Conservation (phyloP, 352 stramenopile species). For the Pythium folliculosum region DNA sequence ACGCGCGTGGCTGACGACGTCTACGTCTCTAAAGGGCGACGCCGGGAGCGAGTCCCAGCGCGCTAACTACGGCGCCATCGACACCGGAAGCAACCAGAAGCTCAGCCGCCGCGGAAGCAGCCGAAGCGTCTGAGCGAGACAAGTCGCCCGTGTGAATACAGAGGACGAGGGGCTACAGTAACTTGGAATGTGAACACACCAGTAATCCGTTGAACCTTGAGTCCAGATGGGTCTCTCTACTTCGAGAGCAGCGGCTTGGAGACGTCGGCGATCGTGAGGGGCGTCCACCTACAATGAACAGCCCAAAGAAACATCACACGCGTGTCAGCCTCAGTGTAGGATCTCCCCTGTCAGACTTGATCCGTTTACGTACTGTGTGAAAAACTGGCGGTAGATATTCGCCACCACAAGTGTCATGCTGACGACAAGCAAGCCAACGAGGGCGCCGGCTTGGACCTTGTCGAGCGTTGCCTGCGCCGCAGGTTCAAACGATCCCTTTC, state of each 20-base stretch:
- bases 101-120: conserved; percentile 11
- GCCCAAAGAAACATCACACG: too few relatives aligned
- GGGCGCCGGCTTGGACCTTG: conserved; percentile 18
- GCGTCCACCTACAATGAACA: conserved; percentile 7
- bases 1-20: conserved; percentile 25
- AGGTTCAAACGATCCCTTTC: conserved; percentile 22
- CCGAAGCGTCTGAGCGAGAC: conserved; percentile 14
- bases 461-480: conserved; percentile 8
- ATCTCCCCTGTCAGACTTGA: too few relatives aligned
- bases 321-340: too few relatives aligned
- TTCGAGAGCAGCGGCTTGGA: conserved; percentile 14
- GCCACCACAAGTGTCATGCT: conserved; percentile 10
- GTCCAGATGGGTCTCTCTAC: background rate
- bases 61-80: conserved; percentile 21
- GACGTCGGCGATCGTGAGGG: conserved; percentile 13
- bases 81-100: conserved; percentile 7
- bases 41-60: conserved; percentile 13
- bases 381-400: conserved; percentile 15
- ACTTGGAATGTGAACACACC: too few relatives aligned
- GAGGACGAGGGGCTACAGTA: background rate
- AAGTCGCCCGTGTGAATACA: conserved; percentile 14
- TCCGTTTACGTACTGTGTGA: conserved; percentile 13
- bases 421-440: conserved; percentile 15
- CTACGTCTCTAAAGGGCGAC: conserved; percentile 25
- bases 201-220: background rate